phyloP scores from a whole-genome alignment of 148 eudicot species.

The Bassia scoparia region DNA sequence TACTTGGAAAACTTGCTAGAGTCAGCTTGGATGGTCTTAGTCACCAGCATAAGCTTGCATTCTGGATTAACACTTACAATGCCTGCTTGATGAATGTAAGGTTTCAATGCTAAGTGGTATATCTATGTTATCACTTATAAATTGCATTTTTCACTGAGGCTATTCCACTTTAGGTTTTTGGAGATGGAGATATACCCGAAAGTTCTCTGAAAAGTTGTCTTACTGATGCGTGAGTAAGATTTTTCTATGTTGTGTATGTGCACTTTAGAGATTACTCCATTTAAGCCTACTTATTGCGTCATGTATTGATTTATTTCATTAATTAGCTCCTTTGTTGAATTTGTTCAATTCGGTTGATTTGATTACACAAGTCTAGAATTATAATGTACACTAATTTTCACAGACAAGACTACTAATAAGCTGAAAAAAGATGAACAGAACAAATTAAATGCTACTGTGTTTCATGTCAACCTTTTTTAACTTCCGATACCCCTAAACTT shows the following conservation, averaged over 20 bases:
- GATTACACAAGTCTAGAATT: too few relatives aligned
- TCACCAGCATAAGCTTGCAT: constrained; percentile 94
- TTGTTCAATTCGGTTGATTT: too few relatives aligned
- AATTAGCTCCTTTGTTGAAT: background rate
- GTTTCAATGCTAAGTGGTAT: background rate
- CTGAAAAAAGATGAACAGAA: too few relatives aligned
- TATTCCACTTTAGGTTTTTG: constrained; percentile 51
- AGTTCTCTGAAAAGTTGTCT: constrained; percentile 66
- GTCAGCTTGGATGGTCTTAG: constrained; percentile 69
- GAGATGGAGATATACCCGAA: constrained; percentile 86
- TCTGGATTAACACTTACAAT: constrained; percentile 94
- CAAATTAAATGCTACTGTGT: too few relatives aligned
- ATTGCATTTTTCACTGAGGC: background rate
- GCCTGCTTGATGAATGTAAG: constrained; percentile 97
- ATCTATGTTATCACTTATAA: background rate
- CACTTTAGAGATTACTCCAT: background rate
- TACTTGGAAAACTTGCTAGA: constrained; percentile 64
- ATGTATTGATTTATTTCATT: too few relatives aligned
- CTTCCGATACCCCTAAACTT: too few relatives aligned
- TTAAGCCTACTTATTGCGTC: too few relatives aligned
- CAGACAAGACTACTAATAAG: too few relatives aligned
- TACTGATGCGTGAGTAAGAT: constrained; percentile 66
- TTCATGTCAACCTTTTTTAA: too few relatives aligned
- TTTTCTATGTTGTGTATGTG: background rate
- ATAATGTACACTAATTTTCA: too few relatives aligned